A percentile compares a stretch with the other conserved stretches of the same genome.
These are phyloP conservation scores for Yamadazyma tumulicola DNA, from an alignment of 805 yeast species.

Conservation along the genomic window DNA sequence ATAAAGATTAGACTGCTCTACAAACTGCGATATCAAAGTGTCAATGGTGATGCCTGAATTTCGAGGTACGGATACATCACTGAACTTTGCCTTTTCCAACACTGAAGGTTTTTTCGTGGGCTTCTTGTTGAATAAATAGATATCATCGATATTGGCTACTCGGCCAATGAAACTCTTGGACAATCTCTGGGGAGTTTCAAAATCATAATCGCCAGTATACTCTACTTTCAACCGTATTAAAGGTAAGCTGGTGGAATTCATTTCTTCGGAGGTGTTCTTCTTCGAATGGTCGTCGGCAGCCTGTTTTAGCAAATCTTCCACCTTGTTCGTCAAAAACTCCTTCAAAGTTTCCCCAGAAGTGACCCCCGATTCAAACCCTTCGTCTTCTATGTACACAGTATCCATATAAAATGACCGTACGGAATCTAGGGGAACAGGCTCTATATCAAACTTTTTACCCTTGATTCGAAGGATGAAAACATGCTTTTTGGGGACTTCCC, in stretches of 20 bases:
- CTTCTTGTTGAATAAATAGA: conserved; percentile 65
- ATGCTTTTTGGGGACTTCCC: conserved; percentile 73
- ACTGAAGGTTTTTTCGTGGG: conserved; percentile 13
- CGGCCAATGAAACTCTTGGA: conserved; percentile 86
- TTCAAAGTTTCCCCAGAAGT: conserved; percentile 60
- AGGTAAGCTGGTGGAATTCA: conserved; percentile 44
- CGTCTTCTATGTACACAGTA: conserved; percentile 52
- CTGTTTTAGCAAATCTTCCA: conserved; percentile 60
- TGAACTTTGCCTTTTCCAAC: neutral
- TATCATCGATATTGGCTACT: conserved; percentile 89
- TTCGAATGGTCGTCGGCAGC: conserved; percentile 52
- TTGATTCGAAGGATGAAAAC: conserved; percentile 68
- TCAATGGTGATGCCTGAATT: conserved; percentile 7
- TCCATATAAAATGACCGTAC: conserved; percentile 81
- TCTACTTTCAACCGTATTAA: conserved; percentile 80
- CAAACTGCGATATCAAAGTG: conserved; percentile 52
- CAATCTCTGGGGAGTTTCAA: conserved; percentile 85
- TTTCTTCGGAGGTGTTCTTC: conserved; percentile 21
- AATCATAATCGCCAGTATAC: conserved; percentile 85
- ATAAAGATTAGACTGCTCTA: conserved; percentile 61
- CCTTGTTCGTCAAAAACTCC: conserved; percentile 55
- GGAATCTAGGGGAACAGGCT: conserved; percentile 61
- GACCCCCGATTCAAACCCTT: conserved; percentile 56
- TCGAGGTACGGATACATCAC: neutral
- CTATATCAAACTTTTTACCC: conserved; percentile 53